Percentiles rank a stretch among this genome's conserved stretches.
phyloP scores from a whole-genome alignment of 2,329 filamentous ascomycete species.

The Fusarium incarnatum region DNA sequence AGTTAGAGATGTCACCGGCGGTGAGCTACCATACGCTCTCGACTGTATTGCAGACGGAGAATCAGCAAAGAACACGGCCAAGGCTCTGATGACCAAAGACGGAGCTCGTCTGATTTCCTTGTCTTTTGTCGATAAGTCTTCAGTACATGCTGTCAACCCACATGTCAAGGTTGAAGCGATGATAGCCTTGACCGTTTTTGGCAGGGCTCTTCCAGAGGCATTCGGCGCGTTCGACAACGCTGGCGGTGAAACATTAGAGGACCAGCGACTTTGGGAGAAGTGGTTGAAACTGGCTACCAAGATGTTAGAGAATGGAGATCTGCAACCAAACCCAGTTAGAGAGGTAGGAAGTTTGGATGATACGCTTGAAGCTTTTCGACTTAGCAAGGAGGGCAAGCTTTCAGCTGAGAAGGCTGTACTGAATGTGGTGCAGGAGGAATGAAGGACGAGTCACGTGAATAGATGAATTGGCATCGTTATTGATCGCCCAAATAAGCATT shows the following conservation, averaged over 20 bases:
- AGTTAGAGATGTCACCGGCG: background rate
- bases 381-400: constrained; percentile 4
- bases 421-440: background rate
- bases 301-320: background rate
- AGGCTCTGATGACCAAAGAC: background rate
- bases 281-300: background rate
- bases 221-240: constrained; percentile 3
- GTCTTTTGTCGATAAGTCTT: constrained; percentile 1
- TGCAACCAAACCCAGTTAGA: background rate
- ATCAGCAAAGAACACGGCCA: background rate
- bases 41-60: constrained; percentile 4
- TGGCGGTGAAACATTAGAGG: background rate
- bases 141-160: background rate
- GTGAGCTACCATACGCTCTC: background rate
- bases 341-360: constrained; percentile 1
- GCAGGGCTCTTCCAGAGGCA: background rate
- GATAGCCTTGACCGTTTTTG: constrained; percentile 18
- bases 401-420: constrained; percentile 18
- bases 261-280: background rate
- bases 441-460: background rate
- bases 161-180: background rate
- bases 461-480: rapidly evolving
- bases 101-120: background rate
- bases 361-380: constrained; percentile 1
- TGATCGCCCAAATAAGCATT: background rate